Percentiles rank a stretch among this genome's conserved stretches.
Conservation (phyloP, 2,329 filamentous ascomycete genomes). For the Xylaria sp. region DNA sequence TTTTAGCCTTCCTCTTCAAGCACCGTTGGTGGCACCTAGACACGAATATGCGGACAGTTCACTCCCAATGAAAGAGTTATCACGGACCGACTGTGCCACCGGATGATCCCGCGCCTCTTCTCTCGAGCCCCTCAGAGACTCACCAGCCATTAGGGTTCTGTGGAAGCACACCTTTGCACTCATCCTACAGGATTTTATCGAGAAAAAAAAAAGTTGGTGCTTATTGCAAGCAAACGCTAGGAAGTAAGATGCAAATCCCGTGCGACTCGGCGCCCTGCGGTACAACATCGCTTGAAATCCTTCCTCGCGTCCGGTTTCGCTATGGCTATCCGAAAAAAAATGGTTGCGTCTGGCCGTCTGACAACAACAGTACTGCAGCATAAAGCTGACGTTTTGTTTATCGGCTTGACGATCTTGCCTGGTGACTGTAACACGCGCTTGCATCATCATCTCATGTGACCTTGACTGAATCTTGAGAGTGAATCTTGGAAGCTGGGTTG, state of each 20-base stretch:
- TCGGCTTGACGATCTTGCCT: not conserved
- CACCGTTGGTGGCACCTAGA: not conserved
- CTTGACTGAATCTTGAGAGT: conserved; percentile 1
- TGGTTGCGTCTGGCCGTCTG: not conserved
- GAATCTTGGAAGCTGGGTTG: conserved; percentile 4
- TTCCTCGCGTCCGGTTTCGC: conserved; percentile 22
- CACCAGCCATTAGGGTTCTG: conserved; percentile 6
- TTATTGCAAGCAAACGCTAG: not conserved
- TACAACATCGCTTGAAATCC: conserved; percentile 10
- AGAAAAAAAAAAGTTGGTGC: conserved; percentile 17
- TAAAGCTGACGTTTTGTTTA: conserved; percentile 1
- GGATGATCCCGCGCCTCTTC: conserved; percentile 8
- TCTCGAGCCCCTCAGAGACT: conserved; percentile 11
- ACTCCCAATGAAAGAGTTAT: not conserved
- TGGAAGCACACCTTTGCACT: conserved; percentile 2
- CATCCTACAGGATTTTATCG: conserved; percentile 31
- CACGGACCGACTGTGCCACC: not conserved
- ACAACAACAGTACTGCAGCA: not conserved
- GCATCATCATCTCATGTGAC: conserved; percentile 1
- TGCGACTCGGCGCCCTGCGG: not conserved
- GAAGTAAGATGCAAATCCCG: not conserved
- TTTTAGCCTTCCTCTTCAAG: not conserved
- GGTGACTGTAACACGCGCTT: not conserved
- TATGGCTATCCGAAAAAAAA: not conserved
- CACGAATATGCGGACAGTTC: not conserved